Conservation (phyloP, 495 filamentous ascomycete genomes). For the Podospora pseudoanserina region DNA sequence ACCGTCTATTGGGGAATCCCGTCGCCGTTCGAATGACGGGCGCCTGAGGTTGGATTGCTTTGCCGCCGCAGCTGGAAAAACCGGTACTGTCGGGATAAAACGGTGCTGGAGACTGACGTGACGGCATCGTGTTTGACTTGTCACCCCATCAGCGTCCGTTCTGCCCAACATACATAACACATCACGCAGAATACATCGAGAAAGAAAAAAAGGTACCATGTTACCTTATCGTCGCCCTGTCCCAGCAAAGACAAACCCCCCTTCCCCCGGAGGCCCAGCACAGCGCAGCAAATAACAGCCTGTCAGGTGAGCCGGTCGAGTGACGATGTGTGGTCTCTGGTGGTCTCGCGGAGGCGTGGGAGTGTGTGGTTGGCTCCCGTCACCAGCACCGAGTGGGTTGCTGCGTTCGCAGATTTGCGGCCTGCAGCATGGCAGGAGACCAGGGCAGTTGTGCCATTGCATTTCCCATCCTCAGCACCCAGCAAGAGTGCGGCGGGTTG, state of each 20-base stretch:
- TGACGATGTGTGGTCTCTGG: background rate
- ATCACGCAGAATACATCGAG: background rate
- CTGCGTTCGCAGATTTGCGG: background rate
- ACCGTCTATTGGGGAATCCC: background rate
- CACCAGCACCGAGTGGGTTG: background rate
- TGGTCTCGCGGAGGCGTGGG: conserved; percentile 16
- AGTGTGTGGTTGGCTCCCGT: conserved; percentile 25
- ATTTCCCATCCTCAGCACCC: background rate
- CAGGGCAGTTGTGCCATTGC: background rate
- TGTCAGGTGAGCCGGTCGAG: background rate
- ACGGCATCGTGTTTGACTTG: background rate
- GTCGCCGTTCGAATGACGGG: background rate
- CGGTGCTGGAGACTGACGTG: background rate
- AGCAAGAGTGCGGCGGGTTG: background rate
- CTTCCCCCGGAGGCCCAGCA: background rate
- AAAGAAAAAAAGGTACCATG: background rate
- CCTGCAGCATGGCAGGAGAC: background rate
- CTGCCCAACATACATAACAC: background rate
- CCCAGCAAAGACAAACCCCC: background rate
- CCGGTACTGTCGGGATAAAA: background rate
- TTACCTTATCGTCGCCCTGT: background rate
- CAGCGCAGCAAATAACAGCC: background rate
- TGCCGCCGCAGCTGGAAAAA: background rate
- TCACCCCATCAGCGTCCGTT: background rate
- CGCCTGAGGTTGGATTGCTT: conserved; percentile 1